These are phyloP conservation scores for Botryotinia convoluta DNA, from an alignment of 2,329 filamentous ascomycete species.

Conservation along the genomic window DNA sequence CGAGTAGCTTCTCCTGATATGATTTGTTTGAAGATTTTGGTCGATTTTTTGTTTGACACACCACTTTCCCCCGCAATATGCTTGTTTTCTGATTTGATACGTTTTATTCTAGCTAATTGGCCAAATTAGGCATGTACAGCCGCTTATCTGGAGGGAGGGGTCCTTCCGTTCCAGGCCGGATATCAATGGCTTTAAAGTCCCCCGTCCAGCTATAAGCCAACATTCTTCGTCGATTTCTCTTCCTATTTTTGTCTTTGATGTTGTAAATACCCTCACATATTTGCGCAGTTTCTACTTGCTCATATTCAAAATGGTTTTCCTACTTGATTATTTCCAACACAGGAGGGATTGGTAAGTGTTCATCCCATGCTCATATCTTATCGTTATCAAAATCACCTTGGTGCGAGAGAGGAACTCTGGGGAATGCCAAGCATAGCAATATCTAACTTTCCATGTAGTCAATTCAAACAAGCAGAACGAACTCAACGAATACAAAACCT, in stretches of 20 bases:
- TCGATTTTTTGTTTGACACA: background rate
- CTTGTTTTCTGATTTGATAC: background rate
- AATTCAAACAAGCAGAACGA: constrained; percentile 77
- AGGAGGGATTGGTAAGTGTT: constrained; percentile 36
- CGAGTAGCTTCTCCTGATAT: background rate
- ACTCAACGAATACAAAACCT: constrained; percentile 66
- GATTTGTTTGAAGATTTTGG: background rate
- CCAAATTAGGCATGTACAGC: constrained; percentile 28
- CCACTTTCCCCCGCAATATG: background rate
- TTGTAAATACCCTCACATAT: background rate
- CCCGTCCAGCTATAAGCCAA: background rate
- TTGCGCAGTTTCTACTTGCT: background rate
- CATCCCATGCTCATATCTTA: constrained; percentile 7
- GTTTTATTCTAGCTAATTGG: background rate
- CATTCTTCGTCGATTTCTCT: background rate
- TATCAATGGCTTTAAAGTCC: constrained; percentile 18
- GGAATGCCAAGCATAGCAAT: background rate
- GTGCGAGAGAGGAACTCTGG: background rate
- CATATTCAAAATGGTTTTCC: constrained; percentile 35
- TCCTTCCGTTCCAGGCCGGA: background rate
- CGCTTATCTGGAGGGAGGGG: constrained; percentile 23
- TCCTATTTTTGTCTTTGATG: constrained; percentile 13
- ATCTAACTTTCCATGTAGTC: constrained; percentile 50
- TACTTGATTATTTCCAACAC: constrained; percentile 39
- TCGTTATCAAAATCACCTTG: constrained; percentile 3